Percentiles rank a stretch among this genome's conserved stretches.
Conservation (phyloP, 1,284 basidiomycete species). For the Ustilago tritici region DNA sequence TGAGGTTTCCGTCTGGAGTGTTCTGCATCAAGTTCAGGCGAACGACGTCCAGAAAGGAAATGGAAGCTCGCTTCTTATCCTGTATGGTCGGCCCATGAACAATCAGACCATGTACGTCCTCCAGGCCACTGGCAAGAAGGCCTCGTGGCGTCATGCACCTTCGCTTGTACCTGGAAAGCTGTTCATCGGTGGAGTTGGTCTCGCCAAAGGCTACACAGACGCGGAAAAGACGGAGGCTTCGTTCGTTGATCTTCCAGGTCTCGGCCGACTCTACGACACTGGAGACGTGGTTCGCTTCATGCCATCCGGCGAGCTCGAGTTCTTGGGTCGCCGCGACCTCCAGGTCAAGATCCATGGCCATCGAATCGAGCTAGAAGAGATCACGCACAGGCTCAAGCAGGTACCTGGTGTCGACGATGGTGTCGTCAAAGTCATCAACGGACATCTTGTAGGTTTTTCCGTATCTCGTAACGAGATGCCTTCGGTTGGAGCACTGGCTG, state of each 20-base stretch:
- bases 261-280: background rate
- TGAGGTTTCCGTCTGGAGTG: background rate
- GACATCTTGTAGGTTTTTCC: background rate
- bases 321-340: background rate
- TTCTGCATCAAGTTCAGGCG: background rate
- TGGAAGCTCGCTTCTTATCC: background rate
- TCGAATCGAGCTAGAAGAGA: background rate
- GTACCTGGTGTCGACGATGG: background rate
- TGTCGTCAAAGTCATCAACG: conserved; percentile 4
- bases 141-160: background rate
- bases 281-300: background rate
- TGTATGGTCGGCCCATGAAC: background rate
- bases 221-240: background rate
- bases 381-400: background rate
- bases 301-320: background rate
- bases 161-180: background rate
- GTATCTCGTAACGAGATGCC: background rate
- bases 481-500: background rate
- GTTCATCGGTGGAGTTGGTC: background rate
- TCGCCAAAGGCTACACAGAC: background rate
- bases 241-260: background rate
- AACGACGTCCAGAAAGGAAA: background rate
- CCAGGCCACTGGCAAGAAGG: background rate
- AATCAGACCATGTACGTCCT: background rate
- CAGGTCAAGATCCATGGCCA: background rate